Percentiles rank a stretch among this genome's conserved stretches.
Evolutionary conservation across 2,329 filamentous ascomycete genomes (phyloP).

Genomic region (Aspergillus transmontanensis): DNA sequence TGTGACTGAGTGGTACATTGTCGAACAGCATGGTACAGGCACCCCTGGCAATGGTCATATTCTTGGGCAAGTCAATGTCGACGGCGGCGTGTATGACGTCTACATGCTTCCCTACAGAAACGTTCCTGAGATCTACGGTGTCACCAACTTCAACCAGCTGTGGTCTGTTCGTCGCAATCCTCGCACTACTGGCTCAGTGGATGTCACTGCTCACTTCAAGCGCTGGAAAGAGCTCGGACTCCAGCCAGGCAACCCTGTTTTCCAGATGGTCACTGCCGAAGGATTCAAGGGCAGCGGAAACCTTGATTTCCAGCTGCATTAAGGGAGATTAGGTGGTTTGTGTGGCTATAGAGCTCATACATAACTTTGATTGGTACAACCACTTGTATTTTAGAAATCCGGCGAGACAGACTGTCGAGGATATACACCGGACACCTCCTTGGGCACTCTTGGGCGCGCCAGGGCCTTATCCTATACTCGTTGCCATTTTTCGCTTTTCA

Average conservation of each 20-base stretch:
- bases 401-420: too few species aligned
- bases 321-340: neutral
- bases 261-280: conserved; percentile 7
- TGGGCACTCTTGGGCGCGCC: too few species aligned
- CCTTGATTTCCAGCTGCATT: neutral
- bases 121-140: conserved; percentile 9
- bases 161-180: conserved; percentile 8
- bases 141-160: conserved; percentile 7
- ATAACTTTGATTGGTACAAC: too few species aligned
- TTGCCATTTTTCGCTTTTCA: too few species aligned
- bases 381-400: too few species aligned
- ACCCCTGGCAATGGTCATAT: conserved; percentile 8
- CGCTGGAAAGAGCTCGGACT: conserved; percentile 7
- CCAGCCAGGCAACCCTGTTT: neutral
- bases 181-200: conserved; percentile 1
- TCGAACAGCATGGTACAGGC: neutral
- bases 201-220: conserved; percentile 3
- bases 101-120: conserved; percentile 6
- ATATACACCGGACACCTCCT: too few species aligned
- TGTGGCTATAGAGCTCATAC: too few species aligned
- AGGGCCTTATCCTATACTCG: too few species aligned
- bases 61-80: conserved; percentile 4
- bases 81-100: conserved; percentile 6
- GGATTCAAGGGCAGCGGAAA: conserved; percentile 1
- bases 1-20: conserved; percentile 9